Evolutionary conservation across 148 eudicot genomes (phyloP), one percentile per base, ranked within the genome.

Genomic region (Chenopodium album): DNA sequence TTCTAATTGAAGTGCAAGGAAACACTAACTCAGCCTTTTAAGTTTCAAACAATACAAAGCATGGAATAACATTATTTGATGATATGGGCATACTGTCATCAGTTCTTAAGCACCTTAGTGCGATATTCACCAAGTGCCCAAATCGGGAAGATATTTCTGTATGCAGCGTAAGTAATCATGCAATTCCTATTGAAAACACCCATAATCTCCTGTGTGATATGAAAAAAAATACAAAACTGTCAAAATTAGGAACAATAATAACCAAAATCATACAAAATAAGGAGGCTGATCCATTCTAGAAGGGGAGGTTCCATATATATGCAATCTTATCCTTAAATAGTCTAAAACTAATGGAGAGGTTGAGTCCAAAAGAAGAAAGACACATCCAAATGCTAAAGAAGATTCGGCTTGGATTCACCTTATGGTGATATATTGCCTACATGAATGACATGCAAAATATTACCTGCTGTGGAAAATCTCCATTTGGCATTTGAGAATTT

Each of bases 51-150:
- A 41, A 68, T 59, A 29, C 63, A 59, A 60, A 31, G n/a, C 34
- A 44, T 75, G 31, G 28, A 16, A 2, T 7, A 37, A 65, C 50
- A 37, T 64, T 19, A 31, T 75, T 14, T 17, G 4, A 9, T 34
- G 31, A 69, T 59, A 67, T 7, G 28, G 4, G 16, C 16, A 28
- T 10, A 64, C 26, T 17, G 31, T 81, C 79, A 81, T 16, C 7
- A 41, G 26, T 41, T 60, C 23, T 46, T 59, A 59, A 94, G 92
- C 62, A 94, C 94, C 41, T 86, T 88, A 67, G 85, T 60, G 32
- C 90, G 91, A 78, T 96, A 96, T 85, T 94, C 99, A 22, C 97
- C 98, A 56, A 96, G 89, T 48, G 97, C 98, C 98, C 98, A 94
- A 67, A 93, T 91, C 1, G 97, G 98, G 76, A 94, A 89, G 67